Conservation (phyloP, 305 asterid species). For the Rubia peregrina region DNA sequence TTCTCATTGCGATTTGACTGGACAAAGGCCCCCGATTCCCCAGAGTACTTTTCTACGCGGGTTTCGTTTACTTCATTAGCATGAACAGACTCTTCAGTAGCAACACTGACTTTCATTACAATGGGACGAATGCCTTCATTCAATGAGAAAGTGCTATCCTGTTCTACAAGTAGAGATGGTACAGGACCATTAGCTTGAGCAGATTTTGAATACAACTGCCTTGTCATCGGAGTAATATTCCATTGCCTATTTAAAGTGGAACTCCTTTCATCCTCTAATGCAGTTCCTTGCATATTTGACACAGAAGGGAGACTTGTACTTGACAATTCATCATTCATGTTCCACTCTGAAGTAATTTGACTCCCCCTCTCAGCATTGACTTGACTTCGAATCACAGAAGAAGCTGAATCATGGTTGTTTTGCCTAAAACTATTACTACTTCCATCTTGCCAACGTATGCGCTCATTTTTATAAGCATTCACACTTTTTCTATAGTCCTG, state of each 20-base stretch:
- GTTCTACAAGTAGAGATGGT: slow-evolving; percentile 4
- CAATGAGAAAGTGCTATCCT: slow-evolving; percentile 5
- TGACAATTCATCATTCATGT: not conserved
- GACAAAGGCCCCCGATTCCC: slow-evolving; percentile 21
- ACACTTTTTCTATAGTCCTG: slow-evolving; percentile 25
- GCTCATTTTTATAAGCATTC: slow-evolving; percentile 11
- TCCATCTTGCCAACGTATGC: slow-evolving; percentile 15
- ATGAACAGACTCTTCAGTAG: slow-evolving; percentile 15
- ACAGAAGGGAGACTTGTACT: not conserved
- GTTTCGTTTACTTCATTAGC: slow-evolving; percentile 26
- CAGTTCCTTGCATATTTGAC: not conserved
- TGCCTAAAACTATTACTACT: slow-evolving; percentile 2
- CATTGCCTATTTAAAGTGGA: not conserved
- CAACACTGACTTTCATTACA: slow-evolving; percentile 15
- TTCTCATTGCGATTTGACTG: slow-evolving; percentile 34
- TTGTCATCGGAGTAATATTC: not conserved
- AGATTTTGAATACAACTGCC: not conserved
- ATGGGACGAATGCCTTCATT: slow-evolving; percentile 1
- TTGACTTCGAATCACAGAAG: slow-evolving; percentile 5
- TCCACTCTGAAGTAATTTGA: not conserved
- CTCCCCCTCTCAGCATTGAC: not conserved
- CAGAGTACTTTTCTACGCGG: slow-evolving; percentile 20
- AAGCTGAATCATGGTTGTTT: slow-evolving; percentile 6
- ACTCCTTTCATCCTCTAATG: not conserved
- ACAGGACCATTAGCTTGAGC: slow-evolving; percentile 1